Evolutionary conservation across 176 grass and related monocot genomes (phyloP), one percentile per base, ranked within the genome.

Genomic region (Rhipidocladum racemiflorum): DNA sequence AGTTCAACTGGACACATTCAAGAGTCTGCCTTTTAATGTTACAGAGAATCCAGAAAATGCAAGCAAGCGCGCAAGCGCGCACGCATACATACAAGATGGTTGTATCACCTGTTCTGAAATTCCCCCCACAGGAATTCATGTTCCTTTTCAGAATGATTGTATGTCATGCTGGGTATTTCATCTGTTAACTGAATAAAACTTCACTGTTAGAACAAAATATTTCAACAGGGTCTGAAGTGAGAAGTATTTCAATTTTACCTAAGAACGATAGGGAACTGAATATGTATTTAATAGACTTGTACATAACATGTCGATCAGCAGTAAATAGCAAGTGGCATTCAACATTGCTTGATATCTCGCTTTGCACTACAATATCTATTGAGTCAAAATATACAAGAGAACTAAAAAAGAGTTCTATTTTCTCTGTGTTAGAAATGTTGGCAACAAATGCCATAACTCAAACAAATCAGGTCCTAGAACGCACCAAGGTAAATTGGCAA

Each of bases 111-210:
- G 39, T 29, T 85, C 48, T 35, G 74, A 80, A 78, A 67, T 30
- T 65, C 89, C 42, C 54, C 57, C 82, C 70, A 83, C 20, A 73
- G 38, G 68, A 83, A 89, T 13, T 53, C 64, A 32, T 88, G 62
- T 36, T 89, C 59, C 67, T 69, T 86, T 75, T 85, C 87, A 72
- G 57, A 90, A 35, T 74, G 44, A 88, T 61, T 72, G 46, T 68
- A 65, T 66, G 79, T 23, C 50, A 79, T 77, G 34, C 66, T 64
- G 40, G 81, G 56, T n/a, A 43, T 69, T 43, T 70, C 79, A 75
- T 87, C 89, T 74, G 69, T 54, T 14, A 84, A 76, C 94, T 97
- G 89, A 84, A 62, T 65, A 54, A 79, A 85, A 88, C 56, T 75
- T 66, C 21, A 81, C 70, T 62, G 35, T 76, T 61, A 90, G 30